Percentiles rank a stretch among this genome's conserved stretches.
Conservation (phyloP, 345 rosid genomes). For the Camelina hispida region DNA sequence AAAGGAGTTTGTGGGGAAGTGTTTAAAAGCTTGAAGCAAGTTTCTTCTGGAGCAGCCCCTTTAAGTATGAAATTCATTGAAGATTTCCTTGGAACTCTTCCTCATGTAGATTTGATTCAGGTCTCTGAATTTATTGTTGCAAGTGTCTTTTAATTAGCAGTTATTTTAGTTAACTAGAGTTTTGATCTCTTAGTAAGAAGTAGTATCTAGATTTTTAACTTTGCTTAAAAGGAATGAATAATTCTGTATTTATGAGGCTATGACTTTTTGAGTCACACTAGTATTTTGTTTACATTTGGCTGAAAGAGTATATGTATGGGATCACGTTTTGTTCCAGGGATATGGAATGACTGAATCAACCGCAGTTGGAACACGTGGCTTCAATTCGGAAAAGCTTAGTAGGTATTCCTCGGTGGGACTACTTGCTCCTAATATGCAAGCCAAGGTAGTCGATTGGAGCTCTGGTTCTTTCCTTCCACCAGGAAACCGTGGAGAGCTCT, state of each 20-base stretch:
- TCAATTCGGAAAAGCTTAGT: conserved; percentile 49
- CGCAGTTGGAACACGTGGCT: conserved; percentile 84
- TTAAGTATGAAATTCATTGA: conserved; percentile 54
- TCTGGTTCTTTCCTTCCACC: conserved; percentile 71
- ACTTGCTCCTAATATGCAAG: conserved; percentile 84
- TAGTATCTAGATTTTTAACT: not conserved
- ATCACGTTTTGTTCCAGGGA: conserved; percentile 55
- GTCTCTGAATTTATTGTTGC: conserved; percentile 39
- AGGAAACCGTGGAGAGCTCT: conserved; percentile 77
- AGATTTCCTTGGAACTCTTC: conserved; percentile 57
- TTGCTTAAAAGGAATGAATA: not conserved
- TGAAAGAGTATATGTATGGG: not conserved
- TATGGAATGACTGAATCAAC: conserved; percentile 90
- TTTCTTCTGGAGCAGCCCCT: conserved; percentile 89
- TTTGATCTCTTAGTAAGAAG: not conserved
- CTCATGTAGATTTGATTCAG: conserved; percentile 83
- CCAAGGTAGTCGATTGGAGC: conserved; percentile 73
- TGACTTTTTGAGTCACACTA: not conserved
- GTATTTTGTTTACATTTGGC: not conserved
- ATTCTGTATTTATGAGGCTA: not conserved
- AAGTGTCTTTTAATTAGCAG: not conserved
- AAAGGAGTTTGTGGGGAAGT: conserved; percentile 44
- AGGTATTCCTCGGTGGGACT: conserved; percentile 75
- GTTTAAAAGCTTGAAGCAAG: conserved; percentile 76
- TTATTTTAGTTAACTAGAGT: not conserved